These are phyloP conservation scores for Rhizopus stolonifer DNA, from an alignment of 371 early-diverging fungal genomes.

Conservation along the genomic window DNA sequence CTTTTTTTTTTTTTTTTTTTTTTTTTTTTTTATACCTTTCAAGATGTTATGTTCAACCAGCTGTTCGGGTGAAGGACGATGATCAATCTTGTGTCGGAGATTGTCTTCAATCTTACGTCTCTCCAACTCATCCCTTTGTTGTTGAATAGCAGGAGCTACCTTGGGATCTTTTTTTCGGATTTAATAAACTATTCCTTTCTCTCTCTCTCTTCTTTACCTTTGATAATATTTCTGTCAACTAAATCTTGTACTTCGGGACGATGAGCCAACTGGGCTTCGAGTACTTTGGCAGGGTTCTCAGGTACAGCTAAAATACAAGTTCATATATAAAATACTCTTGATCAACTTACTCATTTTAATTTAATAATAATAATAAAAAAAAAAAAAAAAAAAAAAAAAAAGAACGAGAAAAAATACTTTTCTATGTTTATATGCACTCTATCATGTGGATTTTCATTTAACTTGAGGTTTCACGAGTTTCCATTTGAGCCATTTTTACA, in stretches of 20 bases:
- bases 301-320: not conserved
- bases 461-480: too few relatives aligned
- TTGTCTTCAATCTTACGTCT: conserved; percentile 65
- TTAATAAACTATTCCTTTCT: too few relatives aligned
- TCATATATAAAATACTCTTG: not conserved
- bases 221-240: conserved; percentile 71
- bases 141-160: conserved; percentile 58
- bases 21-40: too few relatives aligned
- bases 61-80: conserved; percentile 68
- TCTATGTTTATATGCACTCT: too few relatives aligned
- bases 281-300: conserved; percentile 8
- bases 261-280: conserved; percentile 43
- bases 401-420: too few relatives aligned
- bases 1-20: too few relatives aligned
- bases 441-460: too few relatives aligned
- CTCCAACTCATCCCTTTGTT: conserved; percentile 51
- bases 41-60: conserved; percentile 74
- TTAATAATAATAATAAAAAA: not conserved
- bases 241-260: conserved; percentile 68
- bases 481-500: too few relatives aligned
- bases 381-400: not conserved
- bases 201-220: conserved; percentile 55
- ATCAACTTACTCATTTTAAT: not conserved
- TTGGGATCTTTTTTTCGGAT: conserved; percentile 35
- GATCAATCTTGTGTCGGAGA: conserved; percentile 70